Conservation (phyloP, 129 eudicot genomes). For the Flaveria linearis region DNA sequence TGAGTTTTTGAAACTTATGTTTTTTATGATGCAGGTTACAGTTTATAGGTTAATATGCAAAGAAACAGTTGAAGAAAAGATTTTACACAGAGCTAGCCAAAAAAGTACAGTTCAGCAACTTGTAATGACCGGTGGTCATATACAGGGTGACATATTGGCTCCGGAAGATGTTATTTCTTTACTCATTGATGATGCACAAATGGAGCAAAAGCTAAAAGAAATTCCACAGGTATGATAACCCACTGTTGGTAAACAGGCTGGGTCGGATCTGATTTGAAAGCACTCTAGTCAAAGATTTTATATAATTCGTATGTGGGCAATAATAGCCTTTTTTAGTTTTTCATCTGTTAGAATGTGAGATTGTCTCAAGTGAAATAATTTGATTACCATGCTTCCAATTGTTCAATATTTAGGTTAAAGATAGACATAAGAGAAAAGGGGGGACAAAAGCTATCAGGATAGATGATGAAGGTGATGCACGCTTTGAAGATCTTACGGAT, state of each 20-base stretch:
- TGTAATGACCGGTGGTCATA: constrained; percentile 99
- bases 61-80: constrained; percentile 97
- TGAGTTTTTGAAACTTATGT: background rate
- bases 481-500: constrained; percentile 73
- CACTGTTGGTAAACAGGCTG: background rate
- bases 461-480: constrained; percentile 92
- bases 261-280: background rate
- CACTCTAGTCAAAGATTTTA: background rate
- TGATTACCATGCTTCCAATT: constrained; percentile 7
- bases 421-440: constrained; percentile 75
- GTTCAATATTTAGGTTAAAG: constrained; percentile 56
- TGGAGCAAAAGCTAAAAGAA: constrained; percentile 91
- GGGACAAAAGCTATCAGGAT: constrained; percentile 76
- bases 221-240: constrained; percentile 56
- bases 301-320: background rate
- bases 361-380: background rate
- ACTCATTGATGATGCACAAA: constrained; percentile 85
- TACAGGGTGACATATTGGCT: constrained; percentile 94
- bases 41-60: constrained; percentile 92
- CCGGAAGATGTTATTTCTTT: constrained; percentile 96
- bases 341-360: background rate
- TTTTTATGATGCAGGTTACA: constrained; percentile 61
- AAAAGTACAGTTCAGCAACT: constrained; percentile 96
- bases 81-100: constrained; percentile 93
- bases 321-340: background rate